phyloP scores from a whole-genome alignment of 768 basidiomycete species.

The Boletus subcaerulescens region DNA sequence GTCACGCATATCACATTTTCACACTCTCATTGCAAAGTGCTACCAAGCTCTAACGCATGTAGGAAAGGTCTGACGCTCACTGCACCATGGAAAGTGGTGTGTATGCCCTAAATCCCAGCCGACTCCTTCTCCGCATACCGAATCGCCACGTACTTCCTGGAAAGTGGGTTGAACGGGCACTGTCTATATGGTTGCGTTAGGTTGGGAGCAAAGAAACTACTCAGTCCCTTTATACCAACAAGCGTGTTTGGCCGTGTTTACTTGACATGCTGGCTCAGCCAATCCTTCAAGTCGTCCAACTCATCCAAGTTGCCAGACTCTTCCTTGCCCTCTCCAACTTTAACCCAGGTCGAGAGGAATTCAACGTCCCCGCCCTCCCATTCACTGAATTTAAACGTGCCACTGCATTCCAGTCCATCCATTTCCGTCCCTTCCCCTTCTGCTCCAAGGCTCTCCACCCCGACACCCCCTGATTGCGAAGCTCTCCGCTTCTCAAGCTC shows the following conservation, averaged over 20 bases:
- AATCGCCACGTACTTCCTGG: constrained; percentile 61
- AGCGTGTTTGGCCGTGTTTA: constrained; percentile 31
- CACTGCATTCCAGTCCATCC: constrained; percentile 72
- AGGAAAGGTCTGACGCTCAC: constrained; percentile 68
- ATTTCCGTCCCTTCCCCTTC: constrained; percentile 63
- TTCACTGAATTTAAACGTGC: constrained; percentile 66
- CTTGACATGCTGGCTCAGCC: constrained; percentile 40
- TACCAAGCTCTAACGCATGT: too few relatives aligned
- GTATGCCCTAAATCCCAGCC: constrained; percentile 63
- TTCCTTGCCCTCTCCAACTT: constrained; percentile 29
- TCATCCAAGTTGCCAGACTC: constrained; percentile 36
- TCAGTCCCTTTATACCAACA: constrained; percentile 12
- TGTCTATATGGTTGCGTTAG: constrained; percentile 67
- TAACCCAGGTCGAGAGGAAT: constrained; percentile 60
- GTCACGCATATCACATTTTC: constrained; percentile 7
- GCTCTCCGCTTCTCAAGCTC: constrained; percentile 76
- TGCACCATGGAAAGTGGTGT: constrained; percentile 45
- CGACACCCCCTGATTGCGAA: constrained; percentile 62
- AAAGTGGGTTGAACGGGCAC: constrained; percentile 55
- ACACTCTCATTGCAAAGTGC: too few relatives aligned
- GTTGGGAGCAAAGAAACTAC: neutral
- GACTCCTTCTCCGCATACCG: constrained; percentile 60
- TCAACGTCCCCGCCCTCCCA: constrained; percentile 85
- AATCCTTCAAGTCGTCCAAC: constrained; percentile 43
- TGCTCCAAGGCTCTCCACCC: constrained; percentile 69